Percentiles rank a stretch among this genome's conserved stretches.
These are phyloP conservation scores for Pestalotiopsis sp. DNA, from an alignment of 2,329 filamentous ascomycete genomes.

Conservation along the genomic window DNA sequence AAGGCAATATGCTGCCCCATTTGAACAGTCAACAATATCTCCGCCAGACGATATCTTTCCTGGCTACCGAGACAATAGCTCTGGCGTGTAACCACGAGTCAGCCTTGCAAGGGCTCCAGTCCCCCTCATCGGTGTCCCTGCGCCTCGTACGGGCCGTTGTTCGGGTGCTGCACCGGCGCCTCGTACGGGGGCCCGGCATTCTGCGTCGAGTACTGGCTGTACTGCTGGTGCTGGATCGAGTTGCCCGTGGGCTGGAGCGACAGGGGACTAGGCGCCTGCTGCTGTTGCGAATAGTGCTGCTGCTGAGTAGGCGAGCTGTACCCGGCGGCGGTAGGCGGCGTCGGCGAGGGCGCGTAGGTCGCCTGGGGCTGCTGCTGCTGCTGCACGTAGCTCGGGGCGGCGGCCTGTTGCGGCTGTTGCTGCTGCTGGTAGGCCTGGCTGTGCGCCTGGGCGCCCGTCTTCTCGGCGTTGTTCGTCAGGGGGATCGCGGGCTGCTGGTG, in stretches of 20 bases:
- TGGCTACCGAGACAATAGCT: too few species aligned
- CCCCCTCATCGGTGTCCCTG: slow-evolving; percentile 14
- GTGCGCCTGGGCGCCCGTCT: slow-evolving; percentile 30
- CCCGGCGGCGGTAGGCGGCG: slow-evolving; percentile 11
- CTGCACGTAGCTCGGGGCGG: background rate
- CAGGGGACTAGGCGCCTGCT: slow-evolving; percentile 20
- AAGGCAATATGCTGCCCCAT: too few species aligned
- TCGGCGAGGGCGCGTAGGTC: background rate
- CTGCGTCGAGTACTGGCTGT: slow-evolving; percentile 17
- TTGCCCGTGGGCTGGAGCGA: slow-evolving; percentile 21
- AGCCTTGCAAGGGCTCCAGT: background rate
- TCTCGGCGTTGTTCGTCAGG: slow-evolving; percentile 25
- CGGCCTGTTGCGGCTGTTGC: slow-evolving; percentile 10
- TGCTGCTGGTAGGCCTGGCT: slow-evolving; percentile 16
- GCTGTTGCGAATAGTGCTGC: slow-evolving; percentile 13
- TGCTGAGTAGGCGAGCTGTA: slow-evolving; percentile 17
- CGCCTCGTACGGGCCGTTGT: slow-evolving; percentile 20
- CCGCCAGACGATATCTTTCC: too few species aligned
- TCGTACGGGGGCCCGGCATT: slow-evolving; percentile 8
- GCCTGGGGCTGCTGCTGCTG: slow-evolving; percentile 9
- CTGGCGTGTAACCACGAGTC: too few species aligned
- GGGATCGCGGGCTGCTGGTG: slow-evolving; percentile 8
- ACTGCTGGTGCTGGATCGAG: slow-evolving; percentile 14
- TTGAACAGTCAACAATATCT: too few species aligned
- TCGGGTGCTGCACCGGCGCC: background rate